Base-by-base conservation (phyloP, 805 yeast genomes). In the Millerozyma acaciae region DNA sequence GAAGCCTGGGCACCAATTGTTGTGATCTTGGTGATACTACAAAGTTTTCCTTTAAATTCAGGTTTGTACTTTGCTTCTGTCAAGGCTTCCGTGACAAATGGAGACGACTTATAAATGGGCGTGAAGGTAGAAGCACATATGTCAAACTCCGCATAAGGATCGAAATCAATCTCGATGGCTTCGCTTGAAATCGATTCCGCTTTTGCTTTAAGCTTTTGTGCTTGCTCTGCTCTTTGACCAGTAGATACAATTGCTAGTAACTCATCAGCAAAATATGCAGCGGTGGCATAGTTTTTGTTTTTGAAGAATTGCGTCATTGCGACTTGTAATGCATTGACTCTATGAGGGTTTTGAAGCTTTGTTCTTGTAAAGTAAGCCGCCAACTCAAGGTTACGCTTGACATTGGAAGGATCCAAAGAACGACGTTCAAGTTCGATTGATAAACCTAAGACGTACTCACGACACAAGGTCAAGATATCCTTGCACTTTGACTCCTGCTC, bases 301-400 rank as follows among this genome's bases (percentile, higher is more conserved):
- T 84, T 85, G 73, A 85, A 88, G 24, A 93, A 78, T 66, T 86
- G 95, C 28, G 84, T 79, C 93, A 90, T 84, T 24, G 99, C 98
- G 36, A 88, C 96, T 57, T 87, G 94, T 49, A 88, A 70, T 8
- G 97, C 96, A 52, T 87, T 82, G 34, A 82, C 76, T 39, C 83
- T 76, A 60, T 93, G 98, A 6, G 83, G 81, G 21, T 84, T 80
- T 43, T 83, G 86, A 47, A 93, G 73, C 44, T 83, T 76, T 17
- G 89, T 81, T 53, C 76, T 80, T 9, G 98, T 87, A 69, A 93
- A 94, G 62, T 90, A 90, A 1, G 97, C 94, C 5, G 98, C 97
- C 45, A 93, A 68, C 60, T 93, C 97, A 53, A 93, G 71, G 59
- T 87, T 89, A 43, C 97, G 83, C 60, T 87, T 83, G 35, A 83